phyloP scores from a whole-genome alignment of 192 early-diverging fungal genomes.

The Coemansia sp. region DNA sequence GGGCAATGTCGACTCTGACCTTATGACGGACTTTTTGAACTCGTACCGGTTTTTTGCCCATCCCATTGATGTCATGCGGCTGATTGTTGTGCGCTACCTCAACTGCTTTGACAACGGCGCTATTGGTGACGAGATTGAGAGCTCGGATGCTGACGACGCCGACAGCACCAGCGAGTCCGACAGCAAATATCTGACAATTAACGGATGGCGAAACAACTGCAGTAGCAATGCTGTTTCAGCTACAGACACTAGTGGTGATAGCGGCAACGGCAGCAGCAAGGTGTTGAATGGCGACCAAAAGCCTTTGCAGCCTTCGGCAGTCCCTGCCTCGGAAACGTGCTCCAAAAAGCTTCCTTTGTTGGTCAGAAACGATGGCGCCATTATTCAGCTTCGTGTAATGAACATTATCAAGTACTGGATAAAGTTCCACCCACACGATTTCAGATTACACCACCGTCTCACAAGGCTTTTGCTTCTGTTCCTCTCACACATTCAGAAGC shows the following conservation, averaged over 20 bases:
- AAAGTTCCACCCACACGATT: conserved; percentile 71
- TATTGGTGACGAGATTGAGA: conserved; percentile 14
- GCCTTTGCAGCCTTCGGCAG: not conserved
- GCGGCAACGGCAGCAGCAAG: not conserved
- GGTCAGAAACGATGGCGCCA: conserved; percentile 47
- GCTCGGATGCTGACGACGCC: conserved; percentile 14
- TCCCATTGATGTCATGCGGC: conserved; percentile 62
- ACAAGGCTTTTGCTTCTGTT: conserved; percentile 52
- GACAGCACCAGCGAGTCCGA: conserved; percentile 11
- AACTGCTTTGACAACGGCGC: conserved; percentile 47
- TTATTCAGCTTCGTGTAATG: conserved; percentile 75
- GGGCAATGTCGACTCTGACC: conserved; percentile 60
- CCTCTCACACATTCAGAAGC: conserved; percentile 52
- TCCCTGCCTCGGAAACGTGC: not conserved
- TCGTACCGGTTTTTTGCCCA: conserved; percentile 70
- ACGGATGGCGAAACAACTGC: conserved; percentile 34
- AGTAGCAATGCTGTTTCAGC: too few species aligned
- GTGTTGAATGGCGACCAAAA: not conserved
- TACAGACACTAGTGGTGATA: not conserved
- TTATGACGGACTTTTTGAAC: conserved; percentile 63
- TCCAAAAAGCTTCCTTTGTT: conserved; percentile 27
- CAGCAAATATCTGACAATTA: conserved; percentile 37
- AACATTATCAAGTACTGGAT: conserved; percentile 90
- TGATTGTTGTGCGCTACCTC: conserved; percentile 64
- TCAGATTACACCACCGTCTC: conserved; percentile 49